Evolutionary conservation across 2,329 filamentous ascomycete species (phyloP).

Genomic region (Aspergillus aculeatinus): DNA sequence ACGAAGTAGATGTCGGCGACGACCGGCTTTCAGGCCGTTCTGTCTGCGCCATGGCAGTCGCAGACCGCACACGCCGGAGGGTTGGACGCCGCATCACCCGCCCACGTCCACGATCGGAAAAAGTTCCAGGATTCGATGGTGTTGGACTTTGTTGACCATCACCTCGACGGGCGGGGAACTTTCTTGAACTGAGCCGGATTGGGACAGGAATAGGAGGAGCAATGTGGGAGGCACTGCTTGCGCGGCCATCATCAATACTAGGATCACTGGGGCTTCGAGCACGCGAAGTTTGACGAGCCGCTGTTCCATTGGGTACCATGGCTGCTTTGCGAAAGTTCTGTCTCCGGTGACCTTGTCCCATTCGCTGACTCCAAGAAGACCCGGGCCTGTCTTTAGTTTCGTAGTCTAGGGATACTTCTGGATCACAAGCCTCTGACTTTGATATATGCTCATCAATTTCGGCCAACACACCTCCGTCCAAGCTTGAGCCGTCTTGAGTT

Average conservation of each 20-base stretch:
- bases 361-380: conserved; percentile 31
- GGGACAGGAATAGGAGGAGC: conserved; percentile 89
- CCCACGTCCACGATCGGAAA: conserved; percentile 55
- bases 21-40: conserved; percentile 51
- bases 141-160: conserved; percentile 80
- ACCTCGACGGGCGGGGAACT: conserved; percentile 65
- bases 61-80: conserved; percentile 82
- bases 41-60: conserved; percentile 64
- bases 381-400: conserved; percentile 12
- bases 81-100: conserved; percentile 58
- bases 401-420: conserved; percentile 16
- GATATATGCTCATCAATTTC: conserved; percentile 41
- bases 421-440: conserved; percentile 29
- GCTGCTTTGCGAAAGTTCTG: conserved; percentile 73
- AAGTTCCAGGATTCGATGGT: conserved; percentile 55
- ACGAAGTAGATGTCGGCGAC: conserved; percentile 60
- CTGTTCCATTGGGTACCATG: conserved; percentile 76
- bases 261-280: conserved; percentile 49
- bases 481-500: conserved; percentile 29
- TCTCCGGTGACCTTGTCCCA: conserved; percentile 46
- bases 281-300: conserved; percentile 66
- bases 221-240: conserved; percentile 35
- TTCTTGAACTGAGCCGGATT: conserved; percentile 79
- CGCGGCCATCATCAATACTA: conserved; percentile 42
- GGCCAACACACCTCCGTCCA: conserved; percentile 35